Percentiles rank a stretch among this genome's conserved stretches.
phyloP scores from a whole-genome alignment of 169 alveolate species.

The Cryptosporidium tyzzeri region DNA sequence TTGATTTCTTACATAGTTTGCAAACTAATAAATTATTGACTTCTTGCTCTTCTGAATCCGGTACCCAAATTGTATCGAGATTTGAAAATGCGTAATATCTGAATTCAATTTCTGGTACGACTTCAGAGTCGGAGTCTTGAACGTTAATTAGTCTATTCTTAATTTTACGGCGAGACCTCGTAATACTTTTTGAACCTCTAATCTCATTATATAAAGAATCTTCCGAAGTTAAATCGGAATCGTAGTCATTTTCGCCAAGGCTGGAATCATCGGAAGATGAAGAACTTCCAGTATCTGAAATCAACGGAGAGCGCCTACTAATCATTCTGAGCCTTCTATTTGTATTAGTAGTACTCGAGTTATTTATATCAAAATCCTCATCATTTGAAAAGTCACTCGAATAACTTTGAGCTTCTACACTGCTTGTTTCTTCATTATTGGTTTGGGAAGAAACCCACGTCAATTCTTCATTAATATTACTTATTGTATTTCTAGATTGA shows the following conservation, averaged over 20 bases:
- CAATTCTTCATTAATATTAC: neutral
- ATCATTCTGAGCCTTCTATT: neutral
- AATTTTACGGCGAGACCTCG: constrained; percentile 16
- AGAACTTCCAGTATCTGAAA: constrained; percentile 18
- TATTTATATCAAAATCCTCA: constrained; percentile 24
- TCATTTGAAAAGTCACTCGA: constrained; percentile 11
- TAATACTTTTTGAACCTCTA: neutral
- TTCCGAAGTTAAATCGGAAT: constrained; percentile 55
- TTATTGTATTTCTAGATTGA: neutral
- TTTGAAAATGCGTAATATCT: constrained; percentile 18
- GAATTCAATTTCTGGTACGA: constrained; percentile 5
- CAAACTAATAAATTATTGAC: neutral
- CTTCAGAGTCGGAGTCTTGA: neutral
- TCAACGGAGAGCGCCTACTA: neutral
- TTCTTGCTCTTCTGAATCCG: constrained; percentile 32
- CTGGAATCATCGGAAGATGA: constrained; percentile 25
- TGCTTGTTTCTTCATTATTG: constrained; percentile 18
- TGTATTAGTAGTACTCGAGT: neutral
- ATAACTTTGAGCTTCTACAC: constrained; percentile 33
- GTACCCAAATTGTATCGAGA: constrained; percentile 30
- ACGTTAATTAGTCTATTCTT: neutral
- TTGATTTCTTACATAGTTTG: constrained; percentile 24
- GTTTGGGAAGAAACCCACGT: neutral
- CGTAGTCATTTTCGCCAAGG: constrained; percentile 29
- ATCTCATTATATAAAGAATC: constrained; percentile 62